Conservation (phyloP, 306 rosid species). For the Lathyrus sativus region DNA sequence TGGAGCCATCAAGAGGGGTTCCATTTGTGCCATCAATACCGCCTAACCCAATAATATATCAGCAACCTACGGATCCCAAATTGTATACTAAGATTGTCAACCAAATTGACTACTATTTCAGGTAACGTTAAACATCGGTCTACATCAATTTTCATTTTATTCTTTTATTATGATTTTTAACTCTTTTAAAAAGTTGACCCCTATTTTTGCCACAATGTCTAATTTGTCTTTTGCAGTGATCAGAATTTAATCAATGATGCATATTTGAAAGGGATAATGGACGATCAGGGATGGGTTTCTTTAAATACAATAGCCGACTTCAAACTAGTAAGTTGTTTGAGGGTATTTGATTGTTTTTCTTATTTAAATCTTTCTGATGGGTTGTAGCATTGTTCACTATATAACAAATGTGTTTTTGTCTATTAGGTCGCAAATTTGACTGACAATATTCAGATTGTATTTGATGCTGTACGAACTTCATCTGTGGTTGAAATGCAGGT, state of each 20-base stretch:
- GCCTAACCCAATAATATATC: conserved; percentile 47
- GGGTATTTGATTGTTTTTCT: conserved; percentile 23
- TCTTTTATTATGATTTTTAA: conserved; percentile 11
- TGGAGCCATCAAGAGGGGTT: conserved; percentile 57
- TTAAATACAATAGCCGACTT: conserved; percentile 73
- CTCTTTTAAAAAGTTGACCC: conserved; percentile 25
- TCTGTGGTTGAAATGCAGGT: conserved; percentile 83
- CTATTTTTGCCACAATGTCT: conserved; percentile 27
- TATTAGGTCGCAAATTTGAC: conserved; percentile 67
- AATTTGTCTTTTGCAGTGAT: conserved; percentile 57
- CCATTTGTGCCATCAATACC: conserved; percentile 54
- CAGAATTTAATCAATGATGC: conserved; percentile 75
- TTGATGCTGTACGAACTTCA: conserved; percentile 72
- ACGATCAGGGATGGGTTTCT: conserved; percentile 92
- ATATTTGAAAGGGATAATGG: conserved; percentile 78
- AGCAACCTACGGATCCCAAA: conserved; percentile 52
- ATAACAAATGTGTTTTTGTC: background rate
- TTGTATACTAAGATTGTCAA: conserved; percentile 63
- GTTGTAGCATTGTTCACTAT: background rate
- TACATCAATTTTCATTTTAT: conserved; percentile 11
- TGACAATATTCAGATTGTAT: conserved; percentile 61
- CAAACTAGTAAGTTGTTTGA: conserved; percentile 70
- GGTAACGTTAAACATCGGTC: conserved; percentile 49
- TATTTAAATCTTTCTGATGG: background rate
- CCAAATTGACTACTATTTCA: conserved; percentile 91